phyloP scores from a whole-genome alignment of 257 asterid species.

The Nicotiana obtusifolia region DNA sequence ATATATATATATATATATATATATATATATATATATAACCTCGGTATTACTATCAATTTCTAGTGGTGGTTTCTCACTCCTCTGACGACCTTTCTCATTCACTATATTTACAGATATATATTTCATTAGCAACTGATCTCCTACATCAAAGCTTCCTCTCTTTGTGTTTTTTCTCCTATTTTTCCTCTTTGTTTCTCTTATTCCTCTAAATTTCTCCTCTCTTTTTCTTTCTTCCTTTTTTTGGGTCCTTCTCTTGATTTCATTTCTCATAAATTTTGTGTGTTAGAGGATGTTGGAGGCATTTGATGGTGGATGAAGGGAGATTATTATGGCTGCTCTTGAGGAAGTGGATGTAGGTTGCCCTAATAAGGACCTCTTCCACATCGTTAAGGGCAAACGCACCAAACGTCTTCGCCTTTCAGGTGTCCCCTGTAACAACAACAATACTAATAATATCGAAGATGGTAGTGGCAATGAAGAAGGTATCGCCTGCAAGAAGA shows the following conservation, averaged over 20 bases:
- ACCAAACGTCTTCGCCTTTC: conserved; percentile 30
- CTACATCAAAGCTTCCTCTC: neutral
- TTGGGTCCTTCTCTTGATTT: neutral
- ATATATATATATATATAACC: neutral
- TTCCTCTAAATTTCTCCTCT: neutral
- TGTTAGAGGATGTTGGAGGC: neutral
- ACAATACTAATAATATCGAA: neutral
- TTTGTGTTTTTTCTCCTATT: neutral
- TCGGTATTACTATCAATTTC: neutral
- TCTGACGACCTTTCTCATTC: neutral
- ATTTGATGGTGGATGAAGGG: conserved; percentile 18
- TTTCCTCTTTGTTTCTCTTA: conserved; percentile 17
- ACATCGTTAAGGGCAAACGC: conserved; percentile 35
- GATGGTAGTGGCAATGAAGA: neutral
- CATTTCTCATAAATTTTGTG: conserved; percentile 11
- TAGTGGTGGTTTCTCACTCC: neutral
- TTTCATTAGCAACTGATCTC: neutral
- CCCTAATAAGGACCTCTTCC: conserved; percentile 27
- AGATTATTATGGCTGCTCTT: conserved; percentile 28
- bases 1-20: neutral
- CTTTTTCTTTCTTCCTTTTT: neutral
- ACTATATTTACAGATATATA: neutral
- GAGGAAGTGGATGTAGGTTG: conserved; percentile 23
- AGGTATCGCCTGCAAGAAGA: neutral
- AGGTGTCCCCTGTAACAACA: neutral